Conservation (phyloP, 257 asterid genomes). For the Plectranthus barbatus region DNA sequence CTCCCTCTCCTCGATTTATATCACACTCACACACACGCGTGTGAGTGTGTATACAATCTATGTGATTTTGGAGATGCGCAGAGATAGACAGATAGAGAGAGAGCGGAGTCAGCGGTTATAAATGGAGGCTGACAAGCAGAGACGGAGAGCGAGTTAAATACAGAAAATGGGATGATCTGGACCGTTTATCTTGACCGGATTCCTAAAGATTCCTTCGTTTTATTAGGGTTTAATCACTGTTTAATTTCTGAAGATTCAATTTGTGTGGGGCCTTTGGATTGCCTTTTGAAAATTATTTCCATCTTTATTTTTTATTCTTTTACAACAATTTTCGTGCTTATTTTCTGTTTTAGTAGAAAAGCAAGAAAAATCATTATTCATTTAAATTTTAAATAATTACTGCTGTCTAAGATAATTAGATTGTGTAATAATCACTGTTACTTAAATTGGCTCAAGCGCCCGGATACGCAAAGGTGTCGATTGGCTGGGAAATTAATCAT, state of each 20-base stretch:
- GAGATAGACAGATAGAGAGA: neutral
- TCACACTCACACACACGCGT: neutral
- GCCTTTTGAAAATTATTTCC: neutral
- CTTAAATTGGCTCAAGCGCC: too few species aligned
- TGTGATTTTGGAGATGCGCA: neutral
- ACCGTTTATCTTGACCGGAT: slow-evolving; percentile 21
- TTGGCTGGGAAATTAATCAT: too few species aligned
- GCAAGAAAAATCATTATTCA: too few species aligned
- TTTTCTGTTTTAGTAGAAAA: too few species aligned
- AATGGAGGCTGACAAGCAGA: slow-evolving; percentile 17
- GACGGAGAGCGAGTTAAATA: neutral
- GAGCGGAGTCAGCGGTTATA: slow-evolving; percentile 12
- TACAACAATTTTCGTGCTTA: too few species aligned
- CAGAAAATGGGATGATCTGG: slow-evolving; percentile 8
- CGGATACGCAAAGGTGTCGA: too few species aligned
- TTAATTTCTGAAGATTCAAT: slow-evolving; percentile 19
- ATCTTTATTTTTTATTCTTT: neutral
- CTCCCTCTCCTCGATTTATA: neutral
- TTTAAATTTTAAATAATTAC: too few species aligned
- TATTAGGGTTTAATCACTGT: slow-evolving; percentile 31
- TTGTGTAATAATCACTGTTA: too few species aligned
- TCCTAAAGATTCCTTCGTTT: slow-evolving; percentile 26
- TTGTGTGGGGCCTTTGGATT: slow-evolving; percentile 17
- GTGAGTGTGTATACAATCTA: neutral
- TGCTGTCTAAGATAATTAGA: too few species aligned